Evolutionary conservation across 345 rosid species (phyloP).

Genomic region (Hevea brasiliensis): DNA sequence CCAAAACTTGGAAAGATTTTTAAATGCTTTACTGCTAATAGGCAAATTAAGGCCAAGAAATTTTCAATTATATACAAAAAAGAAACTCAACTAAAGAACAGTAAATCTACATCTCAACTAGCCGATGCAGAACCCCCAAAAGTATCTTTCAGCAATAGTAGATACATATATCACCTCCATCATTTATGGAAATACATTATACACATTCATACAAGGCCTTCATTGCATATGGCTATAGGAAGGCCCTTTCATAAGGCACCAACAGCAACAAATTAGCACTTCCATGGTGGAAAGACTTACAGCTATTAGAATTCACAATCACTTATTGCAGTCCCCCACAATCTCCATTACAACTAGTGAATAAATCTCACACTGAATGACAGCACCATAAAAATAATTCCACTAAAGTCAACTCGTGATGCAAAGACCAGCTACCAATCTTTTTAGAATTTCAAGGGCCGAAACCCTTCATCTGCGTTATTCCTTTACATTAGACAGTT

Average conservation of each 20-base stretch:
- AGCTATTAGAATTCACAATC: no score
- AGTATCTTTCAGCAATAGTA: neutral
- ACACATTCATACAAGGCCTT: neutral
- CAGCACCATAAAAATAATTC: neutral
- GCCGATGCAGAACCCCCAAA: neutral
- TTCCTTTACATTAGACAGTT: neutral
- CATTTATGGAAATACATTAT: neutral
- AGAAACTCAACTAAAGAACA: neutral
- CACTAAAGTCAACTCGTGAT: neutral
- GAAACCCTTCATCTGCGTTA: neutral
- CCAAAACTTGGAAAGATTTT: neutral
- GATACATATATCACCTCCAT: neutral
- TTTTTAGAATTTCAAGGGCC: neutral
- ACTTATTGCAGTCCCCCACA: no score
- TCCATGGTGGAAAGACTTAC: no score
- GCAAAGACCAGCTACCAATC: neutral
- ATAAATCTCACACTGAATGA: neutral
- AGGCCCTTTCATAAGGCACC: neutral
- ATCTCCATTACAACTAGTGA: no score
- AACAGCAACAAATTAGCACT: neutral
- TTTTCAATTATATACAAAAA: neutral
- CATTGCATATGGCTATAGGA: neutral
- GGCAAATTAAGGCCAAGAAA: neutral
- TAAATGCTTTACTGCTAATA: neutral
- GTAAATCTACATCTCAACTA: neutral